These are phyloP conservation scores for Pseudocercospora pini-densiflorae DNA, from an alignment of 2,329 filamentous ascomycete species.

Conservation along the genomic window DNA sequence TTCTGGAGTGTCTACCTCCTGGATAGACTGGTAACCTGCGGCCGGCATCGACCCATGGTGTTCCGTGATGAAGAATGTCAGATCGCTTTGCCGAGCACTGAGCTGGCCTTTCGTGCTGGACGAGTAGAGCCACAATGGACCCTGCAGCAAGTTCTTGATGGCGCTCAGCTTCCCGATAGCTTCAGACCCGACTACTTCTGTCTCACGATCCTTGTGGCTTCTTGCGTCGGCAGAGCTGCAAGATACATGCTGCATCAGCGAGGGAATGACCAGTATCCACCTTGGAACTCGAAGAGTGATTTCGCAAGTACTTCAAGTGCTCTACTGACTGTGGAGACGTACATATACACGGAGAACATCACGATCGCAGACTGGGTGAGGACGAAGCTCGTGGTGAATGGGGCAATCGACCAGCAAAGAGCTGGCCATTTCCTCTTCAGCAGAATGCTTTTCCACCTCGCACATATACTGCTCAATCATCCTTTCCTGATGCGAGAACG, in stretches of 20 bases:
- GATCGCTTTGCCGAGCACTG: slow-evolving; percentile 11
- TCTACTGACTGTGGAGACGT: slow-evolving; percentile 13
- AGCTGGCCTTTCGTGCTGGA: slow-evolving; percentile 12
- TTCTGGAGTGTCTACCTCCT: slow-evolving; percentile 94
- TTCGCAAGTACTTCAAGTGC: slow-evolving; percentile 3
- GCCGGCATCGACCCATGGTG: slow-evolving; percentile 2
- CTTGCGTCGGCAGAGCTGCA: background rate
- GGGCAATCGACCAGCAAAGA: slow-evolving; percentile 11
- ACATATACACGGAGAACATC: background rate
- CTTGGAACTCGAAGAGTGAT: background rate
- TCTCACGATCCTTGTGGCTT: background rate
- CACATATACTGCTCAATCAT: slow-evolving; percentile 17
- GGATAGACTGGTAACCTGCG: slow-evolving; percentile 53
- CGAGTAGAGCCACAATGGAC: slow-evolving; percentile 7
- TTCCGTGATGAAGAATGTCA: slow-evolving; percentile 11
- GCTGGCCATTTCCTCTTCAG: slow-evolving; percentile 17
- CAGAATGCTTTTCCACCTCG: slow-evolving; percentile 12
- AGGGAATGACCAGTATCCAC: slow-evolving; percentile 3
- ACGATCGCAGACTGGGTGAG: slow-evolving; percentile 9
- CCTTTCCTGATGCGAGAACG: slow-evolving; percentile 10
- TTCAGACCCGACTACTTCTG: slow-evolving; percentile 8
- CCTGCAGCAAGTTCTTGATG: slow-evolving; percentile 10
- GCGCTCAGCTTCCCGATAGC: background rate
- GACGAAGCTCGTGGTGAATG: slow-evolving; percentile 11
- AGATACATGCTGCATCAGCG: background rate